These are phyloP conservation scores for Cyanophora paradoxa DNA, from an alignment of 78 protist species.

Conservation along the genomic window DNA sequence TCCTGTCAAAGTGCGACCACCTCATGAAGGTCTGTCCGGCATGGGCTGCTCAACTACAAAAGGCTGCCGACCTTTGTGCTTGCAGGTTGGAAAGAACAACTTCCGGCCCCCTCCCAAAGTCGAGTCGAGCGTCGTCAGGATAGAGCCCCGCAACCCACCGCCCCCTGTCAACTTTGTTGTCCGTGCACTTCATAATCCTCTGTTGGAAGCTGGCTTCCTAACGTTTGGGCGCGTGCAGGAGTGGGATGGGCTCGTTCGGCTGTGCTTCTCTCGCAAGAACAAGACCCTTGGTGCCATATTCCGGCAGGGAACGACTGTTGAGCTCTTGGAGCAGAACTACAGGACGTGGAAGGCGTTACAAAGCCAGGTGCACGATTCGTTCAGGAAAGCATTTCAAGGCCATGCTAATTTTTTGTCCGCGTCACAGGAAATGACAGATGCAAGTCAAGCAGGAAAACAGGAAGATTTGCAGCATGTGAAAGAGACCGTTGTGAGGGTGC, in stretches of 20 bases:
- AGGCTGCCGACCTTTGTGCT: background rate
- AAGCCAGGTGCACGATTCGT: constrained; percentile 15
- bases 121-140: constrained; percentile 92
- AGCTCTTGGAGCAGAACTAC: constrained; percentile 70
- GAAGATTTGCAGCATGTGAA: background rate
- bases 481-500: constrained; percentile 33
- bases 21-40: constrained; percentile 75
- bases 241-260: constrained; percentile 94
- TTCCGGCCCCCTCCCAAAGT: constrained; percentile 99
- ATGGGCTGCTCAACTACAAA: background rate
- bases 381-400: too few species aligned
- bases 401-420: background rate
- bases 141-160: constrained; percentile 69
- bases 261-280: constrained; percentile 92
- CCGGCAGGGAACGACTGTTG: constrained; percentile 43
- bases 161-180: constrained; percentile 19
- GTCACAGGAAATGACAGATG: background rate
- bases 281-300: constrained; percentile 89
- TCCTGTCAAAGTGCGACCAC: constrained; percentile 77
- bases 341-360: constrained; percentile 64
- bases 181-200: background rate
- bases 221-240: constrained; percentile 60
- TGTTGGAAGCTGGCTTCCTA: background rate
- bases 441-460: background rate
- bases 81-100: constrained; percentile 47